phyloP scores from a whole-genome alignment of 345 rosid species.

The Gossypium herbaceum region DNA sequence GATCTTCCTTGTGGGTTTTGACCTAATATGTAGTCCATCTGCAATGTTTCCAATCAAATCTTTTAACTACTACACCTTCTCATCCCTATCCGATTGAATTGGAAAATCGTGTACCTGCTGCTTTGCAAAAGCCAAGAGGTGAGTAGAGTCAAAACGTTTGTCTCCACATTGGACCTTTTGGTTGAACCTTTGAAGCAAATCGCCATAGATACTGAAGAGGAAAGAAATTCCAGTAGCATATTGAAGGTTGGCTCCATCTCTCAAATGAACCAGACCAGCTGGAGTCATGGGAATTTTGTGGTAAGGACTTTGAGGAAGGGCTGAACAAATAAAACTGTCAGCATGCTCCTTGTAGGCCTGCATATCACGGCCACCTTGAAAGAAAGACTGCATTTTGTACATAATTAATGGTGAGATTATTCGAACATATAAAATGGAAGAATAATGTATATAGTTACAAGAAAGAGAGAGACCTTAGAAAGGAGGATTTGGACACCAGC shows the following conservation, averaged over 20 bases:
- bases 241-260: conserved; percentile 76
- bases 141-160: neutral
- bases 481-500: conserved; percentile 81
- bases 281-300: conserved; percentile 54
- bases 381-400: conserved; percentile 46
- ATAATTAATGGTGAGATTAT: neutral
- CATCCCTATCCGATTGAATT: neutral
- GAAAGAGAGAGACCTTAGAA: conserved; percentile 37
- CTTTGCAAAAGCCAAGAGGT: conserved; percentile 7
- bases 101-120: neutral
- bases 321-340: conserved; percentile 71
- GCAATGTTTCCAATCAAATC: conserved; percentile 3
- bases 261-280: conserved; percentile 74
- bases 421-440: no score
- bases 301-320: conserved; percentile 67
- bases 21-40: conserved; percentile 85
- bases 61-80: no score
- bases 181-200: neutral
- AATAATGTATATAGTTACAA: no score
- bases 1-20: conserved; percentile 74
- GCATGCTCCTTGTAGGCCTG: conserved; percentile 51
- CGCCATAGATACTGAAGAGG: neutral
- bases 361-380: conserved; percentile 42
- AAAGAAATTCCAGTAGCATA: conserved; percentile 2
- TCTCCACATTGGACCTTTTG: neutral